These are phyloP conservation scores for Diutina mesorugosa DNA, from an alignment of 1,139 yeast genomes.

Conservation along the genomic window DNA sequence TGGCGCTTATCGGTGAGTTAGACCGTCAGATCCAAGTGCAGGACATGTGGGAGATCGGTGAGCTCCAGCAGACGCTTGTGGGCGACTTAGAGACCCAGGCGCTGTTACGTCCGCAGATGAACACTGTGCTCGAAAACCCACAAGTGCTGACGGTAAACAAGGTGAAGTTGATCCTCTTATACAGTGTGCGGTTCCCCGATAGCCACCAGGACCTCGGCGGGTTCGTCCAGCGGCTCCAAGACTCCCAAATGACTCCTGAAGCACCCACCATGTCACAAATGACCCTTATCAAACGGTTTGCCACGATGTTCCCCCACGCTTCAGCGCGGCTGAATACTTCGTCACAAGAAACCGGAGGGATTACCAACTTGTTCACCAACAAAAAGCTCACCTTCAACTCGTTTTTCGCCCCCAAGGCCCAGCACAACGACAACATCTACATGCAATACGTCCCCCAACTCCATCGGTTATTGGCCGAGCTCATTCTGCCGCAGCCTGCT, in stretches of 20 bases:
- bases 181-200: slow-evolving; percentile 46
- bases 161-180: slow-evolving; percentile 49
- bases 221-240: slow-evolving; percentile 16
- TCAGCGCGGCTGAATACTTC: background rate
- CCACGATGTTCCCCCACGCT: slow-evolving; percentile 10
- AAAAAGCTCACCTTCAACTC: slow-evolving; percentile 13
- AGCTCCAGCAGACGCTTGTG: slow-evolving; percentile 75
- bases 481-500: slow-evolving; percentile 6
- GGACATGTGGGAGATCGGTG: slow-evolving; percentile 76
- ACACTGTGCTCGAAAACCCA: slow-evolving; percentile 15
- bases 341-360: background rate
- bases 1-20: slow-evolving; percentile 76
- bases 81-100: slow-evolving; percentile 38
- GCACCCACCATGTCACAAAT: slow-evolving; percentile 22
- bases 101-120: slow-evolving; percentile 14
- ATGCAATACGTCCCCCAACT: slow-evolving; percentile 70
- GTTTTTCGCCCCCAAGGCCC: slow-evolving; percentile 8
- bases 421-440: slow-evolving; percentile 33
- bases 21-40: slow-evolving; percentile 51
- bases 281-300: slow-evolving; percentile 20
- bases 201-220: slow-evolving; percentile 11
- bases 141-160: slow-evolving; percentile 18
- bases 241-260: slow-evolving; percentile 16
- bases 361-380: slow-evolving; percentile 14
- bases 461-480: slow-evolving; percentile 23